phyloP scores from a whole-genome alignment of 1,284 basidiomycete genomes.

The Marasmius tenuissimus region DNA sequence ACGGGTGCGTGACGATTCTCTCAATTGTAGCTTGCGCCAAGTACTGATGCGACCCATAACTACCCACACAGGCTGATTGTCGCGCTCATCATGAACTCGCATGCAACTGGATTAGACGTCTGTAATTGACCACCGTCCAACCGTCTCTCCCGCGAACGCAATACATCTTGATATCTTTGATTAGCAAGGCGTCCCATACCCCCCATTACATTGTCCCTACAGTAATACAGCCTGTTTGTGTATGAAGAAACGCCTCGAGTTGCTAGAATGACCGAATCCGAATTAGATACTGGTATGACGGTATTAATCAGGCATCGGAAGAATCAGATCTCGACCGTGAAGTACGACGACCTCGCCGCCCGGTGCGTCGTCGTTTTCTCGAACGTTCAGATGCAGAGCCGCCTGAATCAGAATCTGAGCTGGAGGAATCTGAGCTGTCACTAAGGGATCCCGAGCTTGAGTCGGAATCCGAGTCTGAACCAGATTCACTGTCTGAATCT shows the following conservation, averaged over 20 bases:
- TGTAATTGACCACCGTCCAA: slow-evolving; percentile 1
- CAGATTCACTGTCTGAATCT: slow-evolving; percentile 13
- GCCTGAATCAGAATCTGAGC: slow-evolving; percentile 12
- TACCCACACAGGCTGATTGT: slow-evolving; percentile 69
- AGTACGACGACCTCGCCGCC: slow-evolving; percentile 3
- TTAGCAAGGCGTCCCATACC: background rate
- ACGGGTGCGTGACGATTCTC: slow-evolving; percentile 27
- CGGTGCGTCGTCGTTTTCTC: slow-evolving; percentile 9
- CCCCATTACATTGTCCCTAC: background rate
- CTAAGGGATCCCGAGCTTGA: background rate
- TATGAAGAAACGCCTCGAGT: background rate
- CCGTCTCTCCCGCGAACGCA: background rate
- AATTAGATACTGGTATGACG: no score
- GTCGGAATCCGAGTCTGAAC: background rate
- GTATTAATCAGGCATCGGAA: background rate
- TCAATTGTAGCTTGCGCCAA: background rate
- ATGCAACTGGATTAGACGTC: slow-evolving; percentile 34
- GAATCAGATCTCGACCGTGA: background rate
- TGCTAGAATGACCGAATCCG: no score
- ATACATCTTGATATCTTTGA: background rate
- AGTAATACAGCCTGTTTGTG: background rate
- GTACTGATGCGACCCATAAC: slow-evolving; percentile 3
- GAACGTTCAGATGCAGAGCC: slow-evolving; percentile 5
- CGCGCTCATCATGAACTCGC: slow-evolving; percentile 85
- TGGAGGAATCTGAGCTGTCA: slow-evolving; percentile 18